A percentile compares a stretch with the other conserved stretches of the same genome.
Conservation (phyloP, 768 basidiomycete genomes). For the Leccinum aurantiacum region DNA sequence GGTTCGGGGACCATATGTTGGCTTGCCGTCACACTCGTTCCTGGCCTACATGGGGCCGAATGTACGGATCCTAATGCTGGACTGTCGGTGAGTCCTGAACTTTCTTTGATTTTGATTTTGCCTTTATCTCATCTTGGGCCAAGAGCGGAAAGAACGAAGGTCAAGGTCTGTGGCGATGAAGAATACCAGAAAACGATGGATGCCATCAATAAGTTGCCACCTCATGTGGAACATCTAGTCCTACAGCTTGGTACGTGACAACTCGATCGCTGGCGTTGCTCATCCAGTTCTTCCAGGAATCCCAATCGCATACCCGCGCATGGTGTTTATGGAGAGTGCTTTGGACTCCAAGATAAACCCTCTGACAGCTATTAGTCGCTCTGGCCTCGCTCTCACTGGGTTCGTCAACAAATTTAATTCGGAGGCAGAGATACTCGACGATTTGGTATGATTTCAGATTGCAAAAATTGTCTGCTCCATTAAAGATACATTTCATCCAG, state of each 20-base stretch:
- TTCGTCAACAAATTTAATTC: constrained; percentile 90
- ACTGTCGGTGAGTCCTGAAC: constrained; percentile 63
- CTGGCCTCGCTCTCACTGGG: constrained; percentile 67
- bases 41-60: constrained; percentile 79
- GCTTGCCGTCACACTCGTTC: constrained; percentile 80
- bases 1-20: constrained; percentile 71
- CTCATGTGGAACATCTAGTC: constrained; percentile 75
- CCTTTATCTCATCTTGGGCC: constrained; percentile 8
- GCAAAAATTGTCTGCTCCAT: constrained; percentile 25
- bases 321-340: constrained; percentile 82
- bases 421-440: constrained; percentile 93
- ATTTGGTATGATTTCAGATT: constrained; percentile 53
- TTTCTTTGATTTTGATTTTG: not conserved
- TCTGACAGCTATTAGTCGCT: constrained; percentile 68
- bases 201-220: constrained; percentile 59
- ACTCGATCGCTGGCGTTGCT: not conserved
- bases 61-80: constrained; percentile 70
- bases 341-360: constrained; percentile 86
- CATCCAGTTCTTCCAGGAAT: constrained; percentile 44
- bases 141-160: constrained; percentile 83
- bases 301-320: constrained; percentile 89
- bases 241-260: constrained; percentile 65
- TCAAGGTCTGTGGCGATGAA: constrained; percentile 71
- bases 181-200: constrained; percentile 77
- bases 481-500: constrained; percentile 56